These are phyloP conservation scores for Rubroboletus satanas DNA, from an alignment of 768 basidiomycete genomes.

Conservation along the genomic window DNA sequence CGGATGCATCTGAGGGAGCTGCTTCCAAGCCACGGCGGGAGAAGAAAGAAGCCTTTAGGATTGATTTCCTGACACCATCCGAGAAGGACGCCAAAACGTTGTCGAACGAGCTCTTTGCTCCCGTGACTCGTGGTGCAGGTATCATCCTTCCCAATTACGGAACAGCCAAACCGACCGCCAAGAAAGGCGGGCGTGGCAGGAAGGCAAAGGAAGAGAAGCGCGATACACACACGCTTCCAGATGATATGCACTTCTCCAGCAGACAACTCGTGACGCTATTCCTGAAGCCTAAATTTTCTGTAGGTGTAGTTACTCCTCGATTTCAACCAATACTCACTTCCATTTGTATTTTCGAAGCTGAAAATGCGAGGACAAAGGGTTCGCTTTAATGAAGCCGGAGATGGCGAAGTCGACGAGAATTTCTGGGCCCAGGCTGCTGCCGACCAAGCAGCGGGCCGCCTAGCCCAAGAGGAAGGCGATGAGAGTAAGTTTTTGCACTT, in stretches of 20 bases:
- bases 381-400: constrained; percentile 51
- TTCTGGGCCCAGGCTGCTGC: constrained; percentile 98
- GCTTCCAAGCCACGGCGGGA: constrained; percentile 57
- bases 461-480: constrained; percentile 52
- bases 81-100: constrained; percentile 59
- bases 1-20: constrained; percentile 49
- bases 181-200: constrained; percentile 43
- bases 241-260: constrained; percentile 97
- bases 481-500: constrained; percentile 46
- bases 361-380: constrained; percentile 81
- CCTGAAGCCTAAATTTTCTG: constrained; percentile 92
- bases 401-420: constrained; percentile 91
- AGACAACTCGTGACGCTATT: constrained; percentile 88
- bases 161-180: constrained; percentile 21
- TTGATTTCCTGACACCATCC: constrained; percentile 67
- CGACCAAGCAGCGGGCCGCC: constrained; percentile 63
- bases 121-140: constrained; percentile 64
- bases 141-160: constrained; percentile 64
- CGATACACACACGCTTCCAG: constrained; percentile 78
- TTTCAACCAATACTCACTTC: constrained; percentile 1
- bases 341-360: constrained; percentile 46
- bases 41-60: constrained; percentile 77
- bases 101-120: constrained; percentile 71
- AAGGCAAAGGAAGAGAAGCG: constrained; percentile 56
- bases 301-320: constrained; percentile 38